Evolutionary conservation across 2,329 filamentous ascomycete genomes (phyloP), one percentile per base, ranked within the genome.

Genomic region (Pyrenophora tritici-repentis): DNA sequence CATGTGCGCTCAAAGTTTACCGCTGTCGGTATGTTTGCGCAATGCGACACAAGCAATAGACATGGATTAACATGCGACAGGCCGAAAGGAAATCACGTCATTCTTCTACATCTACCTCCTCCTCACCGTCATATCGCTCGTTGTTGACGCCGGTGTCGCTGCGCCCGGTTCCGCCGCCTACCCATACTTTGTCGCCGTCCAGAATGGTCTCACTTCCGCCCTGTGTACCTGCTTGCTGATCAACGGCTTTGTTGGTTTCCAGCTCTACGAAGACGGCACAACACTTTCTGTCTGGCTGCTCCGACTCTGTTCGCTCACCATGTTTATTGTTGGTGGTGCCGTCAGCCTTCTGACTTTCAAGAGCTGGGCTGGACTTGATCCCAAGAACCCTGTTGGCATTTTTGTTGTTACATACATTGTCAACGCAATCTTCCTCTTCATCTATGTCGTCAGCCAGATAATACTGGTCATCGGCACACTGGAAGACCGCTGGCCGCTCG

Each of bases 91-190:
- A 66, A 87, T 87, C 67, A 89, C 90, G 42, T 90, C 88, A 41
- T 97, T 99, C 81, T 99, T 99, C 81, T 97, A 97, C 79, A 82
- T 96, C 59, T 99, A 96, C 79, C 89, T 96, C 82, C 80, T 93
- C 32, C 83, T 97, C 43, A 96, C 91, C 20, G 88, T 94, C 73
- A 82, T 89, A 68, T 97, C 93, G 7, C 85, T 99, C 57, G 83
- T 94, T 63, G 86, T 99, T 67, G 94, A 99, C 69, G 89, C 93
- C 44, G 94, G 94, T 42, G 94, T 97, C 40, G 86, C 95, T 16
- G 91, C 93, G 3, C 90, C 92, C 1, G 88, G 89, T 49, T 91
- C 87, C 43, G 81, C 77, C 2, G 83, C 90, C 1, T 97, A 92
- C 66, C 88, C 92, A 0, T 99, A 96, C 79, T 97, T 99, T 69